phyloP scores from a whole-genome alignment of 139 green algal species.

The Edaphochlamys debaryana region DNA sequence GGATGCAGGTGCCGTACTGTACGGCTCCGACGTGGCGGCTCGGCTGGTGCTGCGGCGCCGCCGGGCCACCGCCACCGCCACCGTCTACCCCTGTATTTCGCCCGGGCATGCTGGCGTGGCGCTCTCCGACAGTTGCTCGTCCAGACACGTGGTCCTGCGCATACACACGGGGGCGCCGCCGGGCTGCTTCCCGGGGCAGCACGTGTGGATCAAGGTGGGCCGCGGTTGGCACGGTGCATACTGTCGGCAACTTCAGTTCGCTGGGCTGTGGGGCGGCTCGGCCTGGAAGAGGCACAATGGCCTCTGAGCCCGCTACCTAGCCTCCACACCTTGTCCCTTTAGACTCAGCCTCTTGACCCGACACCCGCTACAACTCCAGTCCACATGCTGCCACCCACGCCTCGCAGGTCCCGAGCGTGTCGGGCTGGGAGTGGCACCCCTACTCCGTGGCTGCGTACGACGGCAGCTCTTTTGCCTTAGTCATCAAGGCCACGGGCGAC shows the following conservation, averaged over 20 bases:
- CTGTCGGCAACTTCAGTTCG: background rate
- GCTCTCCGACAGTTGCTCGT: background rate
- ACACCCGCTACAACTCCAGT: background rate
- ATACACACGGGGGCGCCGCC: background rate
- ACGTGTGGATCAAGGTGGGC: constrained; percentile 16
- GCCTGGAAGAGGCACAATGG: background rate
- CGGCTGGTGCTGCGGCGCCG: constrained; percentile 14
- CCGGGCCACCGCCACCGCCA: constrained; percentile 10
- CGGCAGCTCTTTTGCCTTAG: constrained; percentile 17
- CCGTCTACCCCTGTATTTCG: constrained; percentile 20
- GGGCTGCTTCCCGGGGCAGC: constrained; percentile 19
- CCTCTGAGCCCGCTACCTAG: no score
- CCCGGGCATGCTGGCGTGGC: background rate
- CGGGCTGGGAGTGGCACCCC: constrained; percentile 35
- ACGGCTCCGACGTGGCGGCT: constrained; percentile 16
- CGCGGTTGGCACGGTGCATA: background rate
- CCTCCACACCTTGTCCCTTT: no score
- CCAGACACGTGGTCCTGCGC: constrained; percentile 28
- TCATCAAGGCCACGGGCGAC: constrained; percentile 28
- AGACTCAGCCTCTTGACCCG: background rate
- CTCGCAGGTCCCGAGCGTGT: constrained; percentile 12
- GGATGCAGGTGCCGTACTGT: no score
- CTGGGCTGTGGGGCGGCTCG: no score
- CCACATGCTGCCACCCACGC: background rate
- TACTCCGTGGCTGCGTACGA: constrained; percentile 27